Base-by-base conservation (phyloP, 179 eudicot species). In the Heliamphora pulchella region DNA sequence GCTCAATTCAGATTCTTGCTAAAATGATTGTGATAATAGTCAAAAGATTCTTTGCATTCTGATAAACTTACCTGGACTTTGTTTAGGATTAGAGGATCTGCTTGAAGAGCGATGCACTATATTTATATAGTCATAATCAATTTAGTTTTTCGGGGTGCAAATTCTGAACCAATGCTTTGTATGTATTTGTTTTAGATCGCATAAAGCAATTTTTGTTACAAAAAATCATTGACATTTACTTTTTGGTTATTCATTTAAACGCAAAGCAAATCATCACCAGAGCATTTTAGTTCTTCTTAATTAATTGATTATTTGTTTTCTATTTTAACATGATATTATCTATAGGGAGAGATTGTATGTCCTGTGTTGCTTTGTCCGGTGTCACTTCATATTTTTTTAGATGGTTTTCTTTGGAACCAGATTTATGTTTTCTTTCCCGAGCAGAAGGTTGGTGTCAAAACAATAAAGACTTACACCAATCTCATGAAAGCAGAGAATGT, bases 371-470 rank as follows among this genome's bases (percentile, higher is more conserved):
- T 17, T 20, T 2, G 3, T 22, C 31, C 31, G 31, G 31, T 47
- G 53, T 5, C 43, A 15, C 17, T 3, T 68, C 54, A n/a, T 81
- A 77, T 17, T 44, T 20, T 44, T 78, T 65, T 57, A 22, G 39
- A 71, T 58, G 39, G 75, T 47, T 63, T 76, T 43, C 55, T 62
- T 57, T 53, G 66, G 74, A 22, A 79, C 62, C 90, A 94, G 99
- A 91, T 96, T 71, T 96, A 86, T 81, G 91, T 96, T 17, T 94
- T 94, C 90, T 96, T 88, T 65, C 98, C 97, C 1, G 94, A 94
- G 67, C 82, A 78, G 8, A 96, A 94, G 87, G 99, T 96, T 82
- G 99, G 99, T 81, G 98, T 96, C n/a, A 92, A 96, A 86, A 92
- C 96, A 53, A 89, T 92, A 82, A 96, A 93, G 92, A 88, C 85